phyloP scores from a whole-genome alignment of 768 basidiomycete genomes.

The Infundibulicybe gibba region DNA sequence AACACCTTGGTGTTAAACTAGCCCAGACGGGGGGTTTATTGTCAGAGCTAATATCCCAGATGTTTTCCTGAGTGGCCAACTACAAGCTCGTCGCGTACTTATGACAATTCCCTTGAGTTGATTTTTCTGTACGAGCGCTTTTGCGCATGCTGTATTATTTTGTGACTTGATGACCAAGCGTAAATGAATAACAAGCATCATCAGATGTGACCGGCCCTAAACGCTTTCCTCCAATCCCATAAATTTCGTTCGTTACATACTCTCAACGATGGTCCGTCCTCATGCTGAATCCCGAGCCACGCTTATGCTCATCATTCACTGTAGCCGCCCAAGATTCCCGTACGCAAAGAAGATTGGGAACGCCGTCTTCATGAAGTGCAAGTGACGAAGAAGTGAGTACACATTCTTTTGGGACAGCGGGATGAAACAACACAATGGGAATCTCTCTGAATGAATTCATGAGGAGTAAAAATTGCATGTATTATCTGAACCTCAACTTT shows the following conservation, averaged over 20 bases:
- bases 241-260: background rate
- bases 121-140: no score
- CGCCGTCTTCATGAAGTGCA: constrained; percentile 76
- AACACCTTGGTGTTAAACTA: no score
- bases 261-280: background rate
- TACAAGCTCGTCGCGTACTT: background rate
- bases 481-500: constrained; percentile 69
- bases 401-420: constrained; percentile 16
- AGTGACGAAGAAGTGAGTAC: constrained; percentile 82
- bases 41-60: no score
- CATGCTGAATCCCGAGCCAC: no score
- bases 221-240: background rate
- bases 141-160: no score
- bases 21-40: no score
- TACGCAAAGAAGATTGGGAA: constrained; percentile 87
- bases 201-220: constrained; percentile 6
- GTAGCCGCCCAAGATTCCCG: constrained; percentile 49
- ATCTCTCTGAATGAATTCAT: constrained; percentile 90
- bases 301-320: background rate
- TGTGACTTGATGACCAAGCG: no score
- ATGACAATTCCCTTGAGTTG: no score
- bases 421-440: constrained; percentile 88
- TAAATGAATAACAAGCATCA: no score
- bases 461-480: constrained; percentile 79
- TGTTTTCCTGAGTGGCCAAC: no score